phyloP scores from a whole-genome alignment of 768 basidiomycete genomes.

The Pulveroboletus frians region DNA sequence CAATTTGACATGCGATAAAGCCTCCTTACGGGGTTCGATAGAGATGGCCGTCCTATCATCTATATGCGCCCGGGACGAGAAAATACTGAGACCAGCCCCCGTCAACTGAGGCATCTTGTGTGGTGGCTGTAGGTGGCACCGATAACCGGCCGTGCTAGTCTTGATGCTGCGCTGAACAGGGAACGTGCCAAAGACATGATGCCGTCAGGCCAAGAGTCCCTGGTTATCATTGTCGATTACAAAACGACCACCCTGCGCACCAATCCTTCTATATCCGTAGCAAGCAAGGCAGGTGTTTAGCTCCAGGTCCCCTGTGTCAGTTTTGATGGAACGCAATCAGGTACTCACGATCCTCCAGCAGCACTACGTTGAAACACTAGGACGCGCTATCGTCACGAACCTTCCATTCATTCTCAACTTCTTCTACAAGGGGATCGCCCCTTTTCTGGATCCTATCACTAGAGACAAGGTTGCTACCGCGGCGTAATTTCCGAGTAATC shows the following conservation, averaged over 20 bases:
- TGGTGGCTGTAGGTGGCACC: slow-evolving; percentile 66
- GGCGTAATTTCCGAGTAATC: background rate
- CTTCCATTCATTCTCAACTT: slow-evolving; percentile 69
- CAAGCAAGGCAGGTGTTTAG: slow-evolving; percentile 52
- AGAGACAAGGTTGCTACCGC: slow-evolving; percentile 62
- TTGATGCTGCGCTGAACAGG: slow-evolving; percentile 34
- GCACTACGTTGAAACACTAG: slow-evolving; percentile 86
- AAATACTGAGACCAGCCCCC: slow-evolving; percentile 71
- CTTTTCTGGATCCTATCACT: slow-evolving; percentile 85
- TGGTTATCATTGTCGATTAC: slow-evolving; percentile 85
- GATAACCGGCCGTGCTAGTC: background rate
- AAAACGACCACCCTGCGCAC: slow-evolving; percentile 74
- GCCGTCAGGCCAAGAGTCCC: slow-evolving; percentile 78
- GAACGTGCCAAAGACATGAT: slow-evolving; percentile 88
- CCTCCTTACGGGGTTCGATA: slow-evolving; percentile 80
- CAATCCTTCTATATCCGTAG: slow-evolving; percentile 79
- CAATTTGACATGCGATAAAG: slow-evolving; percentile 33
- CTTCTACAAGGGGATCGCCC: slow-evolving; percentile 80
- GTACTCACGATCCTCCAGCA: slow-evolving; percentile 78
- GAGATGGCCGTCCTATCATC: slow-evolving; percentile 79
- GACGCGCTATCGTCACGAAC: slow-evolving; percentile 78
- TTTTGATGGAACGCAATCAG: slow-evolving; percentile 23
- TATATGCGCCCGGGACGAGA: slow-evolving; percentile 87
- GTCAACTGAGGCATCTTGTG: slow-evolving; percentile 81
- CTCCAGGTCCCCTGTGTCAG: background rate